Base-by-base conservation (phyloP, 2,329 filamentous ascomycete species). In the Penicillium corylophilum region DNA sequence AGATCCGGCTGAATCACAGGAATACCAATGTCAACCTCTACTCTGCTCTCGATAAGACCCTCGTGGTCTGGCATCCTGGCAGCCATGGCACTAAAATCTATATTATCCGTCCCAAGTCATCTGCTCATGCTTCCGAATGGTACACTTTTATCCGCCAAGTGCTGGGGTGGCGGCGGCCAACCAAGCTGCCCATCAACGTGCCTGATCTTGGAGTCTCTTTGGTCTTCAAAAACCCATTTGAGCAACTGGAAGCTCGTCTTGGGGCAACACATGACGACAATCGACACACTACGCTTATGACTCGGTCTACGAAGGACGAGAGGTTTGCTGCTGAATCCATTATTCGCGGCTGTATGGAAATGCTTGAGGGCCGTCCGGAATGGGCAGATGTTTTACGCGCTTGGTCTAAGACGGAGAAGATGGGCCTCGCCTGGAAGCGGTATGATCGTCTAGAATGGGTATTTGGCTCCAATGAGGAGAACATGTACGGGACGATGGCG, bases 371-470 rank as follows among this genome's bases (percentile, higher is more conserved):
- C 22, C 75, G 78, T 29, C 71, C 77, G 0, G 82, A 86, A 60
- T 87, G 83, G 82, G 70, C 75, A 6, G 77, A 83, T 43, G 77
- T 87, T 2, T 63, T 87, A 12, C 75, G 80, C 31, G 66, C 74
- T n/a, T 87, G 85, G 85, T 74, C 77, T 4, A 77, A 77, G 45
- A 72, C 78, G 20, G 78, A 82, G 52, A 79, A 79, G 23, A 82
- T 87, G 64, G 85, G 85, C 3, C 75, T 88, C 43, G 84, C 83
- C 3, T 88, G 85, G 85, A 85, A 84, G 67, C 77, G 85, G 41
- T 88, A 87, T 62, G 85, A 88, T 61, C 77, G 85, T 22, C 71
- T 88, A 15, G 85, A 88, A 68, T 88, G 85, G 85, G 75, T 88
- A 4, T 79, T 85, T 65, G 85, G 85, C 15, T 74, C 75, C 10